Conservation (phyloP, 805 yeast species). For the Danielozyma ontarioensis region DNA sequence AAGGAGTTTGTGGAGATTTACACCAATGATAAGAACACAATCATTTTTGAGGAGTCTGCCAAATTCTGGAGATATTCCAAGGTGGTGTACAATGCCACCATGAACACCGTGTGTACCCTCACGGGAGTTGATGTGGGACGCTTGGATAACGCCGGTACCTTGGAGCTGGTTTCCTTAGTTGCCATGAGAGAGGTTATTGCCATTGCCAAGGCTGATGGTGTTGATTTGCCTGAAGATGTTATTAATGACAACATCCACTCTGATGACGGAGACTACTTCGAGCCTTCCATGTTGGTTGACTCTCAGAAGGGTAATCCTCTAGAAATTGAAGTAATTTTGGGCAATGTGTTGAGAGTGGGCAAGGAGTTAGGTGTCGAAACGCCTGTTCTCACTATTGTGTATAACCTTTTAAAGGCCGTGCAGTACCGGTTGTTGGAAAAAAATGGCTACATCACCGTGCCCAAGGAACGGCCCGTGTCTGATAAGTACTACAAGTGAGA, state of each 20-base stretch:
- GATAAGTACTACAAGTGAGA: neutral
- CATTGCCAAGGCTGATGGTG: slow-evolving; percentile 21
- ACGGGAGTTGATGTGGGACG: slow-evolving; percentile 55
- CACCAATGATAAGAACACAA: slow-evolving; percentile 36
- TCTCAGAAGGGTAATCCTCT: slow-evolving; percentile 59
- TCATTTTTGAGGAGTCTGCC: slow-evolving; percentile 39
- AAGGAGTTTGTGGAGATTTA: slow-evolving; percentile 43
- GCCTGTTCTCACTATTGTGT: slow-evolving; percentile 56
- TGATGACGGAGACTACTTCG: slow-evolving; percentile 55
- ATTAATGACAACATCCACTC: slow-evolving; percentile 14
- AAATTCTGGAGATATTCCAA: slow-evolving; percentile 58
- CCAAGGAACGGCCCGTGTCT: slow-evolving; percentile 12
- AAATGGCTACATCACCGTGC: slow-evolving; percentile 30
- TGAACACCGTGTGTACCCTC: slow-evolving; percentile 59
- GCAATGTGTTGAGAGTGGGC: slow-evolving; percentile 55
- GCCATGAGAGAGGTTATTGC: slow-evolving; percentile 20
- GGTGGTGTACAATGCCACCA: slow-evolving; percentile 62
- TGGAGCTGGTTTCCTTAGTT: slow-evolving; percentile 6
- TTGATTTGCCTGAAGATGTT: slow-evolving; percentile 12
- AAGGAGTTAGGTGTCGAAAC: slow-evolving; percentile 42
- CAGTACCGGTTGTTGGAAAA: slow-evolving; percentile 61
- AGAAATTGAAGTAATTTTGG: slow-evolving; percentile 68
- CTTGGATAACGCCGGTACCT: slow-evolving; percentile 14
- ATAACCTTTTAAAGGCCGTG: slow-evolving; percentile 52
- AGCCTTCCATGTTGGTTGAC: slow-evolving; percentile 74